Percentiles rank a stretch among this genome's conserved stretches.
Evolutionary conservation across 495 filamentous ascomycete genomes (phyloP).

Genomic region (Extremus antarcticus): DNA sequence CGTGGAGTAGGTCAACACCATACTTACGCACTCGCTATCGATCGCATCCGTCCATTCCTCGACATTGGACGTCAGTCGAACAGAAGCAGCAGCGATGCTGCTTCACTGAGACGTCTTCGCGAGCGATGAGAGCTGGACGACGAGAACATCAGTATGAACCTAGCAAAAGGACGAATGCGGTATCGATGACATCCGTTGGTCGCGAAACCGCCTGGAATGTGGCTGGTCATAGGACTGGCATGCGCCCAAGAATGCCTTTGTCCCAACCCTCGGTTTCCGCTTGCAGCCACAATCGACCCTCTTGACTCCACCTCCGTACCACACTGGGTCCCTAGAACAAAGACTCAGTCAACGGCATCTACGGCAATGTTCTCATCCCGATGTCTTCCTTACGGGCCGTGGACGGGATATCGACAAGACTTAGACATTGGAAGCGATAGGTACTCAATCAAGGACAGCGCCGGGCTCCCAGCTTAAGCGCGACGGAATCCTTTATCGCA

Average conservation of each 20-base stretch:
- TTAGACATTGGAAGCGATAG: background rate
- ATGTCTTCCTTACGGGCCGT: background rate
- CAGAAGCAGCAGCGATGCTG: too few relatives aligned
- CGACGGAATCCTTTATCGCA: background rate
- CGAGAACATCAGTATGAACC: too few relatives aligned
- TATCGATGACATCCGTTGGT: background rate
- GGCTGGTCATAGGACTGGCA: background rate
- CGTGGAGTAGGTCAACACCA: background rate
- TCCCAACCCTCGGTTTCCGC: background rate
- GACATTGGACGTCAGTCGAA: background rate
- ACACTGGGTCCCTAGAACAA: background rate
- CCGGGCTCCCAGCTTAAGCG: background rate
- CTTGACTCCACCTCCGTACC: background rate
- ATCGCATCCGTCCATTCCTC: slow-evolving; percentile 1
- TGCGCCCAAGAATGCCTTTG: slow-evolving; percentile 3
- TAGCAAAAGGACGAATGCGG: background rate
- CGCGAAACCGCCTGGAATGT: slow-evolving; percentile 11
- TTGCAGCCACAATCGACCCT: background rate
- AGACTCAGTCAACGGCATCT: background rate
- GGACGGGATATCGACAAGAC: background rate
- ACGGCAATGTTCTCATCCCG: background rate
- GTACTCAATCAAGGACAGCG: background rate
- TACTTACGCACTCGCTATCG: background rate
- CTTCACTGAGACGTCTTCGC: too few relatives aligned
- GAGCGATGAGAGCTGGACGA: too few relatives aligned